A percentile compares a stretch with the other conserved stretches of the same genome.
These are phyloP conservation scores for Diaporthe amygdali DNA, from an alignment of 2,329 filamentous ascomycete species.

Conservation along the genomic window DNA sequence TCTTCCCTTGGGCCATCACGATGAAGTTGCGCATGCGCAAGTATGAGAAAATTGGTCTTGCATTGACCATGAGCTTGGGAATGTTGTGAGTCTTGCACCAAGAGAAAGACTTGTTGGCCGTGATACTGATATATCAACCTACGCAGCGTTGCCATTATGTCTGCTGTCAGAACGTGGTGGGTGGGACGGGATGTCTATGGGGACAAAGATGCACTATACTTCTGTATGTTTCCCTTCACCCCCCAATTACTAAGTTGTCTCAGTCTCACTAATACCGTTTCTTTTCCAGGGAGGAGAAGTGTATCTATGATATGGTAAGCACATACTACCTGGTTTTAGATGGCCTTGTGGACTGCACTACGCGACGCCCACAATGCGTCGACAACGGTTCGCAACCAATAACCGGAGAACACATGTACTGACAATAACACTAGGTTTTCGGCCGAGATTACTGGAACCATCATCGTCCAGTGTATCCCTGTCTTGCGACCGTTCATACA, in stretches of 20 bases:
- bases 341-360: neutral
- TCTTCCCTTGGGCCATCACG: slow-evolving; percentile 16
- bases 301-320: slow-evolving; percentile 3
- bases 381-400: neutral
- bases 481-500: slow-evolving; percentile 15
- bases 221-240: neutral
- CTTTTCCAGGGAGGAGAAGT: neutral
- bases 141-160: slow-evolving; percentile 10
- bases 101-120: neutral
- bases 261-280: neutral
- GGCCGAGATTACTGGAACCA: slow-evolving; percentile 14
- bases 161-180: slow-evolving; percentile 15
- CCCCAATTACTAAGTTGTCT: neutral
- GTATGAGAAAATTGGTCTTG: slow-evolving; percentile 12
- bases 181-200: slow-evolving; percentile 4
- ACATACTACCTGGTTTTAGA: too few relatives aligned
- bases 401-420: neutral
- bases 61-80: slow-evolving; percentile 14
- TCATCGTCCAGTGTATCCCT: slow-evolving; percentile 18
- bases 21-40: slow-evolving; percentile 6
- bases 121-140: neutral
- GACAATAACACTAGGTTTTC: slow-evolving; percentile 4
- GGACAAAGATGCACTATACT: neutral
- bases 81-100: neutral
- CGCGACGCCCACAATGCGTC: neutral